phyloP scores from a whole-genome alignment of 345 rosid genomes.

The Eucalyptus caleyi region DNA sequence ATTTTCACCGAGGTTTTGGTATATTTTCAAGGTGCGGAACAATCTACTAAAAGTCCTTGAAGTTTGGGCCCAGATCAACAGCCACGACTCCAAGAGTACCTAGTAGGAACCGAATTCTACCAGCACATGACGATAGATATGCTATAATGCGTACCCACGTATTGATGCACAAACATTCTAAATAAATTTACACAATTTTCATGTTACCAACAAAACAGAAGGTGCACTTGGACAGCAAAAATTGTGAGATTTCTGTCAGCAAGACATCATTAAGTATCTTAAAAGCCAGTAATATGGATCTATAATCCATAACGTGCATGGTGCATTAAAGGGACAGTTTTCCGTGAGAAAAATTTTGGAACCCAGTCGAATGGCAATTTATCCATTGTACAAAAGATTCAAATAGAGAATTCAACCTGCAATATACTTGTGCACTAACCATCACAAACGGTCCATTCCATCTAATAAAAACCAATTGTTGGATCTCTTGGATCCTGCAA shows the following conservation, averaged over 20 bases:
- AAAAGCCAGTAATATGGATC: not conserved
- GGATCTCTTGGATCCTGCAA: slow-evolving; percentile 95
- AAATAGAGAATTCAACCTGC: slow-evolving; percentile 37
- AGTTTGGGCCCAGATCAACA: slow-evolving; percentile 76
- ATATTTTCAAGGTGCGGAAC: slow-evolving; percentile 78
- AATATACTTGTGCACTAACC: slow-evolving; percentile 93
- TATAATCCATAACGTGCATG: not conserved
- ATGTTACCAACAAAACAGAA: not conserved
- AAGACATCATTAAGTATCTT: not conserved
- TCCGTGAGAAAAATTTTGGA: not conserved
- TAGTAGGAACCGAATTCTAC: slow-evolving; percentile 79
- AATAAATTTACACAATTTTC: not conserved
- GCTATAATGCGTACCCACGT: slow-evolving; percentile 83
- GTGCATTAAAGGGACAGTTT: not conserved
- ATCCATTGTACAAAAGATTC: not conserved
- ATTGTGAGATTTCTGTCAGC: not conserved
- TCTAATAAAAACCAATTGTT: slow-evolving; percentile 86
- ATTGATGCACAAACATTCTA: slow-evolving; percentile 50
- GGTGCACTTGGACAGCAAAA: not conserved
- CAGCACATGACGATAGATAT: slow-evolving; percentile 95
- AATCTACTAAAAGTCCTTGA: slow-evolving; percentile 76
- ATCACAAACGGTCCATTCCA: slow-evolving; percentile 88
- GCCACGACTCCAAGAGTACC: slow-evolving; percentile 99
- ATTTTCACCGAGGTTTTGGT: slow-evolving; percentile 84
- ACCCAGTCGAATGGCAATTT: not conserved